phyloP scores from a whole-genome alignment of 768 basidiomycete genomes.

The Saitozyma sp. region DNA sequence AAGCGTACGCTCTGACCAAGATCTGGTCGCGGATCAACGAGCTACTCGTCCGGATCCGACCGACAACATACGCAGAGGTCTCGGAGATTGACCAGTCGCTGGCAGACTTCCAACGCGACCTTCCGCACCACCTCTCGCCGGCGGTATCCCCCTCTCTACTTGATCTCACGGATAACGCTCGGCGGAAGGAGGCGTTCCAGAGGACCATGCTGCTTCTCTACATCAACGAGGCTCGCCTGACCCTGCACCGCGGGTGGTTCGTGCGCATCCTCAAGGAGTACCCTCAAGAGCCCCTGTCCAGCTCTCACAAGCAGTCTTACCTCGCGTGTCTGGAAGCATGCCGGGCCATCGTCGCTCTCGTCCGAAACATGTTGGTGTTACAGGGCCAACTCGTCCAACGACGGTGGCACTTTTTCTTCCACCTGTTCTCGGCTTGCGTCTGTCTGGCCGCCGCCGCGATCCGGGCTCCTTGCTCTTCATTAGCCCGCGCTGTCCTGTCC shows the following conservation, averaged over 20 bases:
- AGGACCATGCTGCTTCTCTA: conserved; percentile 22
- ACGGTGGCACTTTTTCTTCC: conserved; percentile 13
- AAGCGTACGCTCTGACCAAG: conserved; percentile 16
- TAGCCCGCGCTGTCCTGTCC: not conserved
- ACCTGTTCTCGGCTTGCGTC: conserved; percentile 14
- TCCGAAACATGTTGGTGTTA: conserved; percentile 10
- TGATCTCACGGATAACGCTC: conserved; percentile 14
- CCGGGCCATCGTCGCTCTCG: conserved; percentile 4
- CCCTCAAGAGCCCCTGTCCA: conserved; percentile 4
- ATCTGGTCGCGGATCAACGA: conserved; percentile 28
- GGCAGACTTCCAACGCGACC: conserved; percentile 10
- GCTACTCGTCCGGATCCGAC: conserved; percentile 14
- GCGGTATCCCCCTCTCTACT: conserved; percentile 12
- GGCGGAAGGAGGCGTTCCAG: conserved; percentile 12
- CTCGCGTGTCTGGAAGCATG: conserved; percentile 10
- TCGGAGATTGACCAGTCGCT: conserved; percentile 13
- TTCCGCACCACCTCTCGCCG: conserved; percentile 19
- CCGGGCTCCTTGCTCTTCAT: conserved; percentile 8
- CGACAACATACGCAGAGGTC: conserved; percentile 20
- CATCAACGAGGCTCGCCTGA: conserved; percentile 19
- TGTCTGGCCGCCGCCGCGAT: conserved; percentile 12
- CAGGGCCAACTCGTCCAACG: conserved; percentile 5
- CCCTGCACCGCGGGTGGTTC: conserved; percentile 8
- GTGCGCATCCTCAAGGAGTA: conserved; percentile 3
- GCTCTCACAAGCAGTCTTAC: conserved; percentile 1